Percentiles rank a stretch among this genome's conserved stretches.
phyloP scores from a whole-genome alignment of 2,329 filamentous ascomycete genomes.

The Zymoseptoria tritici region DNA sequence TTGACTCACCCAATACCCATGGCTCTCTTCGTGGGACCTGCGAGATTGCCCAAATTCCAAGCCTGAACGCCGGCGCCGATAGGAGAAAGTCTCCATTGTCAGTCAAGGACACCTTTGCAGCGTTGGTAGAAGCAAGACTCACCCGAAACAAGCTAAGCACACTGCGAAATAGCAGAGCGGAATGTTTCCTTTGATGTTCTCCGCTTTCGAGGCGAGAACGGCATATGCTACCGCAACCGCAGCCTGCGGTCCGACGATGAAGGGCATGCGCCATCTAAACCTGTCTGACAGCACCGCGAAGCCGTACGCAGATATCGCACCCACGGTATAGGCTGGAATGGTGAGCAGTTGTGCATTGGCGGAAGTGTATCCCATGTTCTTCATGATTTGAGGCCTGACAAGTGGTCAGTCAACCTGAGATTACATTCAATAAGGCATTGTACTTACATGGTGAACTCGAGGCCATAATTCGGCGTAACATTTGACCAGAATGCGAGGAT shows the following conservation, averaged over 20 bases:
- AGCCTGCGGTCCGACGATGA: conserved; percentile 19
- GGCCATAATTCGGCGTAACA: conserved; percentile 10
- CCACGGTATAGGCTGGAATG: conserved; percentile 33
- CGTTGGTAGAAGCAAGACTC: not conserved
- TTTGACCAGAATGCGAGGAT: conserved; percentile 34
- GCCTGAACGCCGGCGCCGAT: conserved; percentile 21
- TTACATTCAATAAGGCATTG: no score
- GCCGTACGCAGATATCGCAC: not conserved
- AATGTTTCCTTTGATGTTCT: conserved; percentile 7
- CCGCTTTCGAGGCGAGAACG: conserved; percentile 17
- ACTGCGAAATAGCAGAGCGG: conserved; percentile 19
- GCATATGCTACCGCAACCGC: conserved; percentile 22
- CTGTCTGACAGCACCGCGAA: conserved; percentile 22
- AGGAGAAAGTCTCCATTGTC: conserved; percentile 7
- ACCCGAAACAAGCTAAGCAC: conserved; percentile 22
- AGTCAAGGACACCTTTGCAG: not conserved
- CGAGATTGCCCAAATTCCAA: conserved; percentile 27
- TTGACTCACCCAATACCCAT: conserved; percentile 30
- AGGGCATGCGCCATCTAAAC: conserved; percentile 24
- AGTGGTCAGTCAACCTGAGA: not conserved
- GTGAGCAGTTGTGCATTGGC: conserved; percentile 40
- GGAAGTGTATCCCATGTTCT: conserved; percentile 55
- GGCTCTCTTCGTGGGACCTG: conserved; percentile 29
- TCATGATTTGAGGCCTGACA: conserved; percentile 45
- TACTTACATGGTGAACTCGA: conserved; percentile 30